These are phyloP conservation scores for Myxozyma nipponensis DNA, from an alignment of 805 yeast species.

Conservation along the genomic window DNA sequence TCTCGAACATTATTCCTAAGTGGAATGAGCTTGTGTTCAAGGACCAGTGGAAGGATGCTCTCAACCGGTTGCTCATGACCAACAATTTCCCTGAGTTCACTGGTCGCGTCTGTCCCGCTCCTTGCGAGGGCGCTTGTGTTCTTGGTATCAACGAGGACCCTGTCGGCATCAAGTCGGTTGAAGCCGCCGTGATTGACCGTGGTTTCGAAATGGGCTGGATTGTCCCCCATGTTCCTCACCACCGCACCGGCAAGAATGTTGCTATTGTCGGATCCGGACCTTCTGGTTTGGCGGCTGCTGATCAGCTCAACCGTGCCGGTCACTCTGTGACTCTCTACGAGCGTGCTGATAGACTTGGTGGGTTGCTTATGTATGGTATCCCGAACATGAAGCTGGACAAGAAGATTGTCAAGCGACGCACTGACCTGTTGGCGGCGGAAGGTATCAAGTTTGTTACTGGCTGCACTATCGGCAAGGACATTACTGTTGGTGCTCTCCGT, in stretches of 20 bases:
- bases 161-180: slow-evolving; percentile 94
- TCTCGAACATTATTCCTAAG: slow-evolving; percentile 93
- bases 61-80: slow-evolving; percentile 87
- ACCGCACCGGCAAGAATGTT: slow-evolving; percentile 78
- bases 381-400: slow-evolving; percentile 98
- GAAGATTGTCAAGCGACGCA: slow-evolving; percentile 85
- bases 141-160: slow-evolving; percentile 91
- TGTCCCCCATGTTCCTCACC: slow-evolving; percentile 70
- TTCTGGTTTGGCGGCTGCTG: slow-evolving; percentile 94
- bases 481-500: slow-evolving; percentile 66
- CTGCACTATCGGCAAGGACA: slow-evolving; percentile 71
- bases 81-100: slow-evolving; percentile 98
- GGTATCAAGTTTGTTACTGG: slow-evolving; percentile 77
- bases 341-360: slow-evolving; percentile 94
- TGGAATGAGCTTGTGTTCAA: slow-evolving; percentile 96
- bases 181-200: slow-evolving; percentile 92
- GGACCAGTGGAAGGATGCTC: slow-evolving; percentile 91
- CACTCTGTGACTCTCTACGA: slow-evolving; percentile 89
- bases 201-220: slow-evolving; percentile 98
- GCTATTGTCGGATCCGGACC: slow-evolving; percentile 97
- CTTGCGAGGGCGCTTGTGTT: slow-evolving; percentile 96
- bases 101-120: slow-evolving; percentile 98
- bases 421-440: slow-evolving; percentile 84
- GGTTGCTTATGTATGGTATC: slow-evolving; percentile 96
- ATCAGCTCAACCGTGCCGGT: slow-evolving; percentile 94